Base-by-base conservation (phyloP, 768 basidiomycete species). In the Suillus weaverae region DNA sequence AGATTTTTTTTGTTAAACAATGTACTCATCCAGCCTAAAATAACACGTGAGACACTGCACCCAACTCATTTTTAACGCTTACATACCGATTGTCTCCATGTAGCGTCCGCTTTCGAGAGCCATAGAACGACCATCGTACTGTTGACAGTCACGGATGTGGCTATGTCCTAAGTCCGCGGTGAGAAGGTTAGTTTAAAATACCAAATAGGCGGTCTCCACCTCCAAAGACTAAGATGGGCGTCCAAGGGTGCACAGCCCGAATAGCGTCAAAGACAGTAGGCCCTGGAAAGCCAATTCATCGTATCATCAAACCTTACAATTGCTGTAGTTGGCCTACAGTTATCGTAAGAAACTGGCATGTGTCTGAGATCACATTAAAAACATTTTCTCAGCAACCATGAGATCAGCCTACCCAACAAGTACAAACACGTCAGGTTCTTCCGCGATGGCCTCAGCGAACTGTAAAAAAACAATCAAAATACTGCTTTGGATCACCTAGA, bases 51-150 rank as follows among this genome's bases (percentile, higher is more conserved):
- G 32, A 43, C 18, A 50, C 48, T 0, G 53, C 10, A 43, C 30
- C 2, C 35, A 38, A 30, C n/a, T 11, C n/a, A 32, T 22, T 2
- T 26, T 4, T 35, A 33, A 35, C 46, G 22, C 18, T 13, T 14
- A 60, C 84, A 14, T 57, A 90, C 92, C 94, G 62, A 96, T 80
- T 11, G 95, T 97, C 78, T 97, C 95, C 89, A 97, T 91, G 73
- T 96, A 97, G 30, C 93, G 81, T 20, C 95, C 91, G 67, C 92
- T 90, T 70, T 94, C 91, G 66, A 95, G 73, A 2, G 89, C 81
- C 81, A 95, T 92, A 0, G 89, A 88, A n/a, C 89, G 83, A 4
- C 83, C 84, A 74, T 95, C 94, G 51, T 62, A 83, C 83, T 75
- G 77, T 83, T 86, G 69, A 76, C 93, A 95, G 71, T 94, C 91